Evolutionary conservation across 192 early-diverging fungal species (phyloP).

Genomic region (Allomyces arbusculus): DNA sequence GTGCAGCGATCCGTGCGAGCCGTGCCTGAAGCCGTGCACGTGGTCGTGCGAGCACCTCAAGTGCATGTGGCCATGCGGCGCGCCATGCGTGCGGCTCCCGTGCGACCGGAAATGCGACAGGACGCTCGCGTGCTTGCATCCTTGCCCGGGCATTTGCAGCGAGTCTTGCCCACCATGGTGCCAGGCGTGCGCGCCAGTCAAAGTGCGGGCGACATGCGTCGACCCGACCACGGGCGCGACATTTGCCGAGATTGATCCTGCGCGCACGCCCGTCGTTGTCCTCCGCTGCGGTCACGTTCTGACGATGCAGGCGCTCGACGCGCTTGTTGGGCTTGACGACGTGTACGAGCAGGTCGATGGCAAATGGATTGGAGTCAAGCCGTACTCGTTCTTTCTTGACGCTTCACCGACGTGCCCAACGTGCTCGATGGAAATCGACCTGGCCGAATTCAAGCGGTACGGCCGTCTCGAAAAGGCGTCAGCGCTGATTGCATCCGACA

Average conservation of each 20-base stretch:
- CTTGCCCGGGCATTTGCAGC: conserved; percentile 24
- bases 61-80: conserved; percentile 16
- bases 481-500: too few species aligned
- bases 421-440: too few species aligned
- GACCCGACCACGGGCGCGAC: conserved; percentile 10
- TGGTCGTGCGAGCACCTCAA: conserved; percentile 10
- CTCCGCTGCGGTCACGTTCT: conserved; percentile 28
- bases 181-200: conserved; percentile 7
- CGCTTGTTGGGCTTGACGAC: too few species aligned
- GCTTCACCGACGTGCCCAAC: too few species aligned
- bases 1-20: conserved; percentile 10
- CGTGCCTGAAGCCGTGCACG: conserved; percentile 11
- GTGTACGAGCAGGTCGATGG: too few species aligned
- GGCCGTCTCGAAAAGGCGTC: too few species aligned
- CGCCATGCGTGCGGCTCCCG: conserved; percentile 11
- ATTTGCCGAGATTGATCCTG: conserved; percentile 17
- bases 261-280: conserved; percentile 21
- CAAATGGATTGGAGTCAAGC: too few species aligned
- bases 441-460: too few species aligned
- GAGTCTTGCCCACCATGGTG: conserved; percentile 17
- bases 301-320: conserved; percentile 28
- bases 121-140: conserved; percentile 21
- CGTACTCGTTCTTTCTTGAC: too few species aligned
- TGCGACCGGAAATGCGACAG: conserved; percentile 10
- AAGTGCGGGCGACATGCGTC: conserved; percentile 7